phyloP scores from a whole-genome alignment of 2,329 filamentous ascomycete species.

The Neoarthrinium moseri region DNA sequence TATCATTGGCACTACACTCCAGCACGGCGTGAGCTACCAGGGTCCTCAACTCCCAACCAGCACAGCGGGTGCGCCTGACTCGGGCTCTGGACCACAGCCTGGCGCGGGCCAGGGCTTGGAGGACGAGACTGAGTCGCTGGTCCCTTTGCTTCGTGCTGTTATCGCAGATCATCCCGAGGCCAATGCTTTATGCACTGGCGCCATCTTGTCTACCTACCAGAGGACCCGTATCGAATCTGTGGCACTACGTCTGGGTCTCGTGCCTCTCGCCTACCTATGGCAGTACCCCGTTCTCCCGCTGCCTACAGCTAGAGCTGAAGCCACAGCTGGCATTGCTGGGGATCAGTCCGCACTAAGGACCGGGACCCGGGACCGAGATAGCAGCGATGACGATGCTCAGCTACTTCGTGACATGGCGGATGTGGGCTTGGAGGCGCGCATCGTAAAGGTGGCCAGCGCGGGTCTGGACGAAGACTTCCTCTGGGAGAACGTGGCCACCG shows the following conservation, averaged over 20 bases:
- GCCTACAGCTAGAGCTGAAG: constrained; percentile 26
- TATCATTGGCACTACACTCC: constrained; percentile 70
- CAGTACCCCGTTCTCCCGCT: constrained; percentile 74
- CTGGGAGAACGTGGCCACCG: constrained; percentile 74
- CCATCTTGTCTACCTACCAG: constrained; percentile 94
- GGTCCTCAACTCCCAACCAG: constrained; percentile 20
- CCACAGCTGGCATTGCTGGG: constrained; percentile 16
- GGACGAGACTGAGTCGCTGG: constrained; percentile 88
- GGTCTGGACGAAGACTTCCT: constrained; percentile 79
- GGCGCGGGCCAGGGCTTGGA: constrained; percentile 14
- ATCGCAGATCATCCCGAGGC: constrained; percentile 70
- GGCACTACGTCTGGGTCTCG: constrained; percentile 77
- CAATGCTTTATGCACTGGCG: constrained; percentile 85
- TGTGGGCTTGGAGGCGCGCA: constrained; percentile 78
- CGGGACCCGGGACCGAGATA: constrained; percentile 2
- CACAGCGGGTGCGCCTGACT: neutral
- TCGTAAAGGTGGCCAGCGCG: constrained; percentile 92
- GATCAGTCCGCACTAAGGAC: no score
- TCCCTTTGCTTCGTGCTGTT: constrained; percentile 70
- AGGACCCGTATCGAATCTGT: constrained; percentile 93
- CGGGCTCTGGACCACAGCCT: neutral
- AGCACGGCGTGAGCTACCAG: constrained; percentile 70
- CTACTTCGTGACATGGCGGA: constrained; percentile 80
- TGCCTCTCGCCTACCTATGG: constrained; percentile 87
- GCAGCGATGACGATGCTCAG: constrained; percentile 44